These are phyloP conservation scores for Crotalaria pallida DNA, from an alignment of 306 rosid species.

Conservation along the genomic window DNA sequence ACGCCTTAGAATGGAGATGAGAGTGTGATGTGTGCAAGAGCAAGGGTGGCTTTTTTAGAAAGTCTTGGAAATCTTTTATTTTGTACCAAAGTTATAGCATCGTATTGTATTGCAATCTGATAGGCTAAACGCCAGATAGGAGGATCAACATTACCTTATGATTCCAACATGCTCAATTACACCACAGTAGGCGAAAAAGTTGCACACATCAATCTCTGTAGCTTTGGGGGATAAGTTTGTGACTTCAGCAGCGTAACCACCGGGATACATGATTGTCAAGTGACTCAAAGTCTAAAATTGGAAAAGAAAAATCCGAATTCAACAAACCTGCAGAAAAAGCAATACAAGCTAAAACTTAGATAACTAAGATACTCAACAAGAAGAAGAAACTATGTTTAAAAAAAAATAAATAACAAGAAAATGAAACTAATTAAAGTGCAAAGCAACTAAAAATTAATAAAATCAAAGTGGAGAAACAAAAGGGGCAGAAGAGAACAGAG, in stretches of 20 bases:
- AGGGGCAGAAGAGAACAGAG: neutral
- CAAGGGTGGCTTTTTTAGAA: too few species aligned
- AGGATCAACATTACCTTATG: slow-evolving; percentile 46
- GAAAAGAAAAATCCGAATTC: slow-evolving; percentile 12
- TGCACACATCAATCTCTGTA: slow-evolving; percentile 61
- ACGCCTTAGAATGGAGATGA: too few species aligned
- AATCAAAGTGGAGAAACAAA: neutral
- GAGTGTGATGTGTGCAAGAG: too few species aligned
- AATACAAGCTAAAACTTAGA: slow-evolving; percentile 15
- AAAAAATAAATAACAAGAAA: too few species aligned
- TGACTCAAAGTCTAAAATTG: slow-evolving; percentile 17
- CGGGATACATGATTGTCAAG: slow-evolving; percentile 46
- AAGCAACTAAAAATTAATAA: neutral
- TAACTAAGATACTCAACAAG: too few species aligned
- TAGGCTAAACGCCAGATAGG: too few species aligned
- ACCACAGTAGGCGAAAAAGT: slow-evolving; percentile 77
- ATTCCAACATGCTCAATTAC: slow-evolving; percentile 68
- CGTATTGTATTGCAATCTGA: neutral
- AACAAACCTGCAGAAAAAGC: slow-evolving; percentile 31
- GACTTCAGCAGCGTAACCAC: slow-evolving; percentile 73
- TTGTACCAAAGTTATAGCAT: neutral
- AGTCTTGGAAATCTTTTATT: too few species aligned
- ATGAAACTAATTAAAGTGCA: neutral
- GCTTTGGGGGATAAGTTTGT: slow-evolving; percentile 73
- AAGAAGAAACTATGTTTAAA: too few species aligned